A percentile compares a stretch with the other conserved stretches of the same genome.
phyloP scores from a whole-genome alignment of 1,284 basidiomycete species.

The Heterobasidion occidentale region DNA sequence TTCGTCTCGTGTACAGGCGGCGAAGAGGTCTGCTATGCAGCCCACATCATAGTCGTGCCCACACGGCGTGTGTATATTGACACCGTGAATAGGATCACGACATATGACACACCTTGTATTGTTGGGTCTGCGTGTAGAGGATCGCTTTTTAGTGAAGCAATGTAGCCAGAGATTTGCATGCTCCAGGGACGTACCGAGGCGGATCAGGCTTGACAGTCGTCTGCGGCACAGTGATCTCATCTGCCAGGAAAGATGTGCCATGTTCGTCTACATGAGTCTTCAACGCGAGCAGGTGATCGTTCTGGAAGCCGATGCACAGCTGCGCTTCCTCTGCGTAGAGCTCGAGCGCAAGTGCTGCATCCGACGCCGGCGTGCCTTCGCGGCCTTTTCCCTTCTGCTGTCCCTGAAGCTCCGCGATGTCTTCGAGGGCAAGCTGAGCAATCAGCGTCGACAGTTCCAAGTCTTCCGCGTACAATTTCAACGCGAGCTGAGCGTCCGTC shows the following conservation, averaged over 20 bases:
- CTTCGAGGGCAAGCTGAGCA: not conserved
- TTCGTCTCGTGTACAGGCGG: constrained; percentile 29
- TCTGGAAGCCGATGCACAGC: not conserved
- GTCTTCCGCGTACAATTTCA: not conserved
- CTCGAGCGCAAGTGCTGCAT: not conserved
- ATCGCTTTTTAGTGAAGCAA: too few relatives aligned
- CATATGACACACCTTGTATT: constrained; percentile 29
- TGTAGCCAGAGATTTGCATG: too few relatives aligned
- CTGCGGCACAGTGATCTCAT: too few relatives aligned
- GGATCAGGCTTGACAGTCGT: too few relatives aligned
- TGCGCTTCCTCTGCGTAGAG: not conserved
- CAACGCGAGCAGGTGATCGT: not conserved
- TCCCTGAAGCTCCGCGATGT: not conserved
- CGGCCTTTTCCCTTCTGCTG: not conserved
- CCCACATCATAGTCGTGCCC: constrained; percentile 29
- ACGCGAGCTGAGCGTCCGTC: too few relatives aligned
- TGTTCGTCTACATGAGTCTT: too few relatives aligned
- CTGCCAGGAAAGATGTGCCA: too few relatives aligned
- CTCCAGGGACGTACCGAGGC: too few relatives aligned
- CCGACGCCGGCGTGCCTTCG: not conserved
- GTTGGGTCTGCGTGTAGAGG: not conserved
- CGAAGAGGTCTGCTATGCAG: constrained; percentile 31
- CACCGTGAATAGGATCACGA: constrained; percentile 22
- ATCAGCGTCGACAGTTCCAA: not conserved
- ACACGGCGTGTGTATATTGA: constrained; percentile 26